Percentiles rank a stretch among this genome's conserved stretches.
phyloP scores from a whole-genome alignment of 495 filamentous ascomycete genomes.

The Hypoxylon fuscum region DNA sequence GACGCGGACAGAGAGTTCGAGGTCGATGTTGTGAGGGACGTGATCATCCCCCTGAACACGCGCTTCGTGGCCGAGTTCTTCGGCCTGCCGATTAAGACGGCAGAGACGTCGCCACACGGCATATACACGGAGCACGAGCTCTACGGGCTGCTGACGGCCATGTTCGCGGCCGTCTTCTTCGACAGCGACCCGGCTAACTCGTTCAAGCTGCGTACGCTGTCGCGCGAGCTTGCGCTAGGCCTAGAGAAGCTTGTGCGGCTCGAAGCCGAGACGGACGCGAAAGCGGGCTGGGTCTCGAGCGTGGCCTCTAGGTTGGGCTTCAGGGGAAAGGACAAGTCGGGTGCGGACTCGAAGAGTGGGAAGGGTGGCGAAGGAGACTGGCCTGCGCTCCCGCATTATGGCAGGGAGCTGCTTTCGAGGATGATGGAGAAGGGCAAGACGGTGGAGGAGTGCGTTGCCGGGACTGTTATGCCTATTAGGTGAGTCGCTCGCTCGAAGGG shows the following conservation, averaged over 20 bases:
- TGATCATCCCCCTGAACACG: slow-evolving; percentile 70
- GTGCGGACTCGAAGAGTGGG: slow-evolving; percentile 49
- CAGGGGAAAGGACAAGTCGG: slow-evolving; percentile 7
- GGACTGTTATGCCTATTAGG: slow-evolving; percentile 68
- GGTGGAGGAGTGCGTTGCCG: slow-evolving; percentile 70
- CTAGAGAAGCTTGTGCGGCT: slow-evolving; percentile 68
- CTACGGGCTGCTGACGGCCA: slow-evolving; percentile 69
- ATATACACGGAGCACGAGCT: slow-evolving; percentile 77
- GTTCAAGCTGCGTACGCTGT: slow-evolving; percentile 64
- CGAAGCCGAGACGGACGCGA: slow-evolving; percentile 67
- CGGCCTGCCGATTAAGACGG: slow-evolving; percentile 71
- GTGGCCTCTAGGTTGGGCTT: slow-evolving; percentile 50
- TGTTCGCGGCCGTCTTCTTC: slow-evolving; percentile 63
- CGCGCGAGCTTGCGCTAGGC: slow-evolving; percentile 65
- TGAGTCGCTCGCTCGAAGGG: slow-evolving; percentile 36
- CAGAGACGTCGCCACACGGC: slow-evolving; percentile 65
- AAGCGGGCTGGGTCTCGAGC: slow-evolving; percentile 62
- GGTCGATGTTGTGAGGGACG: slow-evolving; percentile 74
- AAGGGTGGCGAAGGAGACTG: slow-evolving; percentile 44
- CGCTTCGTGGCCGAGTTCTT: slow-evolving; percentile 72
- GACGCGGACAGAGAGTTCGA: slow-evolving; percentile 44
- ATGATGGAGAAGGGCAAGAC: slow-evolving; percentile 67
- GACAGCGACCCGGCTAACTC: slow-evolving; percentile 54
- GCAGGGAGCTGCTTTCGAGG: slow-evolving; percentile 69
- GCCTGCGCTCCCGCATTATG: slow-evolving; percentile 69